Conservation (phyloP, 2,329 filamentous ascomycete species). For the Alternaria consortialis region DNA sequence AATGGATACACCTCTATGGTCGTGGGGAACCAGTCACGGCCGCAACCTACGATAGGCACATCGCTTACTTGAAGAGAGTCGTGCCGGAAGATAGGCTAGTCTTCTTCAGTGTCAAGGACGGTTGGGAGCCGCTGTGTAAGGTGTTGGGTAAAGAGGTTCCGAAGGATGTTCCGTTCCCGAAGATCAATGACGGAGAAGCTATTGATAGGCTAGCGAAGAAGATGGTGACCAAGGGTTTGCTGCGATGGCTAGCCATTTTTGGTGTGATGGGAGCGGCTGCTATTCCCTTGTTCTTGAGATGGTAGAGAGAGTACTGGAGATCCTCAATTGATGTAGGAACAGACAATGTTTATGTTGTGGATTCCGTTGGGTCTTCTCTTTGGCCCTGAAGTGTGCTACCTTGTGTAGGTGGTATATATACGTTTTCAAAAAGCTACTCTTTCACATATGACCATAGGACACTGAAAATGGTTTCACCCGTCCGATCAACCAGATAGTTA, state of each 20-base stretch:
- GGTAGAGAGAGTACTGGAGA: not conserved
- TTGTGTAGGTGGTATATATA: no score
- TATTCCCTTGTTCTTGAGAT: not conserved
- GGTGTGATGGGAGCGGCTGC: conserved; percentile 12
- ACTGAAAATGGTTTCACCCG: no score
- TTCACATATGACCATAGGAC: no score
- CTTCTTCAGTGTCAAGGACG: conserved; percentile 32
- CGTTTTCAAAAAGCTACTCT: no score
- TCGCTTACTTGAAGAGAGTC: conserved; percentile 25
- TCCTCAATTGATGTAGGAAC: not conserved
- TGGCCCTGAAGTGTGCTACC: no score
- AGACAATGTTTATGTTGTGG: not conserved
- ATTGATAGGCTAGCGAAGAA: conserved; percentile 28
- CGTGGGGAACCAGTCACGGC: conserved; percentile 5
- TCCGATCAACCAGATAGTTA: not conserved
- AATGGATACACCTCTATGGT: conserved; percentile 23
- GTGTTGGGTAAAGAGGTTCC: conserved; percentile 28
- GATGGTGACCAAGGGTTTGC: conserved; percentile 27
- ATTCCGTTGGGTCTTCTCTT: no score
- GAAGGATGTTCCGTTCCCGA: conserved; percentile 27
- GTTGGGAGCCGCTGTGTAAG: conserved; percentile 33
- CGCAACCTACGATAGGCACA: conserved; percentile 19
- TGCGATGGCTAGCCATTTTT: conserved; percentile 45
- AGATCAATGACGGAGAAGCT: conserved; percentile 34
- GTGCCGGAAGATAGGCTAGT: conserved; percentile 26